A percentile compares a stretch with the other conserved stretches of the same genome.
These are phyloP conservation scores for Meripilus lineatus DNA, from an alignment of 1,284 basidiomycete species.

Conservation along the genomic window DNA sequence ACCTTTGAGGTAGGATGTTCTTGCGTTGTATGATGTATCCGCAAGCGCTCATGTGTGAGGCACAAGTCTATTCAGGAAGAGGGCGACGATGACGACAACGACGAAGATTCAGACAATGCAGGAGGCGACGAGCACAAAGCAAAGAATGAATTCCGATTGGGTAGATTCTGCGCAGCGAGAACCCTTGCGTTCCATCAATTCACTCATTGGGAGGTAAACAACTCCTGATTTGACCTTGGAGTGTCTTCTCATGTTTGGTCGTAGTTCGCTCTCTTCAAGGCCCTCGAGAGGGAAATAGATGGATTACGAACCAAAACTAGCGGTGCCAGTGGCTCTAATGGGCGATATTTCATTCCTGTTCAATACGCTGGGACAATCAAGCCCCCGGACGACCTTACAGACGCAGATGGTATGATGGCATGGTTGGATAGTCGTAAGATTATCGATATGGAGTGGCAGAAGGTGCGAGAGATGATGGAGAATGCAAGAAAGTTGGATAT, in stretches of 20 bases:
- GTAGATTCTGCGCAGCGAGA: constrained; percentile 71
- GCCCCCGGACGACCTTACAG: constrained; percentile 58
- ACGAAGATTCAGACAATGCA: constrained; percentile 27
- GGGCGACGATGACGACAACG: constrained; percentile 22
- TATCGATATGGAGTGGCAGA: constrained; percentile 65
- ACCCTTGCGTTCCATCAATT: constrained; percentile 70
- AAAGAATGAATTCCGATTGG: constrained; percentile 46
- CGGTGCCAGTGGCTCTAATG: too few species aligned
- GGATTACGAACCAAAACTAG: constrained; percentile 32
- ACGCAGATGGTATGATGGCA: constrained; percentile 74
- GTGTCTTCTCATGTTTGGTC: too few species aligned
- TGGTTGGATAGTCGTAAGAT: constrained; percentile 74
- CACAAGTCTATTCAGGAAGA: constrained; percentile 10
- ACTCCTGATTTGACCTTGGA: background rate
- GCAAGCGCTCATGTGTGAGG: background rate
- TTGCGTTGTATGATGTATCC: constrained; percentile 7
- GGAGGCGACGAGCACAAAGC: constrained; percentile 25
- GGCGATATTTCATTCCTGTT: constrained; percentile 58
- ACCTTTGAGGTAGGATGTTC: constrained; percentile 67
- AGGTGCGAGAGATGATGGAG: constrained; percentile 68
- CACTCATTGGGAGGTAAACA: constrained; percentile 78
- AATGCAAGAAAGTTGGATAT: constrained; percentile 59
- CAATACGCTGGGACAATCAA: constrained; percentile 46
- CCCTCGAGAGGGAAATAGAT: constrained; percentile 51
- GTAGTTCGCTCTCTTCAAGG: constrained; percentile 55